Base-by-base conservation (phyloP, 139 green algal species). In the Mesotaenium endlicherianum region DNA sequence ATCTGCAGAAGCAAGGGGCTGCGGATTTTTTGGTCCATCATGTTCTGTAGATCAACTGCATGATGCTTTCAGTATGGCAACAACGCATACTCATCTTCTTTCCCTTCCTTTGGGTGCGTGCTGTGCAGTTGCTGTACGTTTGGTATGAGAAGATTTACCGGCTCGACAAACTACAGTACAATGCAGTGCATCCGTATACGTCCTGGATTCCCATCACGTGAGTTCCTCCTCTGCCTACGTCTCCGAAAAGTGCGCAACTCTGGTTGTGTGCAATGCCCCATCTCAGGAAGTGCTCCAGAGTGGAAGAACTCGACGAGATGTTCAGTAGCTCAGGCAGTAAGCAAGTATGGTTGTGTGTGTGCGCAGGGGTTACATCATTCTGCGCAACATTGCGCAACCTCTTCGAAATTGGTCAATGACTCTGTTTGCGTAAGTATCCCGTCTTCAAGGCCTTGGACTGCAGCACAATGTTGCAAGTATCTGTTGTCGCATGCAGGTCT, bases 201-300 rank as follows among this genome's bases (percentile, higher is more conserved):
- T 94, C 86, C 17, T 98, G 94, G 94, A 98, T 98, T 82, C 95
- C 95, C 41, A 96, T 98, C 83, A 96, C 94, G 80, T 86, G 36
- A 80, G 70, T 67, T 34, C 17, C 38, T 76, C 64, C 75, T 34
- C 53, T 26, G 26, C 26, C 53, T 64, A 34, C 26, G 26, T 34
- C 20, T 20, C 26, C 26, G 53, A 26, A 64, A 64, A 64, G 20
- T 20, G 53, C 26, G 26, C 20, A 64, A 64, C 26, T 20, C 26
- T 64, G 26, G 53, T 64, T 64, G 20, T 64, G 26, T 64, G 26
- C 53, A 64, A 26, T 64, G 20, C 53, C n/a, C n/a, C n/a, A n/a
- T n/a, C n/a, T n/a, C n/a, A n/a, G n/a, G n/a, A n/a, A n/a, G n/a
- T n/a, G n/a, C n/a, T n/a, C n/a, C n/a, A n/a, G n/a, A n/a, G n/a